A percentile compares a stretch with the other conserved stretches of the same genome.
phyloP scores from a whole-genome alignment of 192 early-diverging fungal genomes.

The Gamsiella multidivaricata region DNA sequence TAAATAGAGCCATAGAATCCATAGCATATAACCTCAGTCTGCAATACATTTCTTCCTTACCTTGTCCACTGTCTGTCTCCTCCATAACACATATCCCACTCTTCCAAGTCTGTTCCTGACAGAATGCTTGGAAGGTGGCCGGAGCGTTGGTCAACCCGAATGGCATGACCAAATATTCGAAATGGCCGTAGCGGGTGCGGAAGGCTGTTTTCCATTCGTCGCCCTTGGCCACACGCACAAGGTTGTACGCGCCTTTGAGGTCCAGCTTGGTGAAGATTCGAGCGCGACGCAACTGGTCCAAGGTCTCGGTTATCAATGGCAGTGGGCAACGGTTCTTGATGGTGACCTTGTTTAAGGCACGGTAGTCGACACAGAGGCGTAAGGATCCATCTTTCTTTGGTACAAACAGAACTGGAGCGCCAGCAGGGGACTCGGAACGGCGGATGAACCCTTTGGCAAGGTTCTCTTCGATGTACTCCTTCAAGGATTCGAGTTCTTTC shows the following conservation, averaged over 20 bases:
- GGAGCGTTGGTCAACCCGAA: no score
- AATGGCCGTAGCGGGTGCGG: no score
- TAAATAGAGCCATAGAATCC: no score
- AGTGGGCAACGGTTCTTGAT: slow-evolving; percentile 61
- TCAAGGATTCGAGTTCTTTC: background rate
- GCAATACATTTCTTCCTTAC: no score
- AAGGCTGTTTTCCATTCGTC: slow-evolving; percentile 49
- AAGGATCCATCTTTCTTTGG: slow-evolving; percentile 62
- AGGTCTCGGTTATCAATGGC: slow-evolving; percentile 60
- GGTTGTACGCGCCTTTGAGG: slow-evolving; percentile 55
- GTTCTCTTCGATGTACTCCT: background rate
- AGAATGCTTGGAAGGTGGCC: no score
- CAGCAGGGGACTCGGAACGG: slow-evolving; percentile 48
- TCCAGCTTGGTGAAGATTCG: slow-evolving; percentile 60
- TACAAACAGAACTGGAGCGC: slow-evolving; percentile 58
- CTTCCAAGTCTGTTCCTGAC: no score
- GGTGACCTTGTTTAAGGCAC: slow-evolving; percentile 60
- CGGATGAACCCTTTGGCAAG: slow-evolving; percentile 31
- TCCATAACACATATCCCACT: no score
- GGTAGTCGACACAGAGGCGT: slow-evolving; percentile 63
- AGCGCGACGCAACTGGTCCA: slow-evolving; percentile 46
- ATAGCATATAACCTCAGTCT: no score
- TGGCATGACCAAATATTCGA: no score
- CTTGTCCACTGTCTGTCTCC: no score
- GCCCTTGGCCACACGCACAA: slow-evolving; percentile 38